Evolutionary conservation across 306 rosid genomes (phyloP), one percentile per base, ranked within the genome.

Genomic region (Mimosa bimucronata): DNA sequence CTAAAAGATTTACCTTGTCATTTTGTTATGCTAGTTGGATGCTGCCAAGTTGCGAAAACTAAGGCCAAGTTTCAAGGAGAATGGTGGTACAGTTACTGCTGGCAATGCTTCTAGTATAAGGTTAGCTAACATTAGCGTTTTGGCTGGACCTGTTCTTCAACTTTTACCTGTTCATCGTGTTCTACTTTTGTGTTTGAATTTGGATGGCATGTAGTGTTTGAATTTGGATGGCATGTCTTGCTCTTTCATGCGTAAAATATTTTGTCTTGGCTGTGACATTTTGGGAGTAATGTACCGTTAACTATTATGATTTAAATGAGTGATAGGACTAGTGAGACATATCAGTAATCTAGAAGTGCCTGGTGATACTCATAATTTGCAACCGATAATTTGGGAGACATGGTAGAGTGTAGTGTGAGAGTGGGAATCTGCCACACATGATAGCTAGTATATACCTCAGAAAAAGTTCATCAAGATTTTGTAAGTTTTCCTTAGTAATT

Each of bases 61-160:
- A 77, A 85, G 98, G 75, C 99, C 99, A 37, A 93, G 97, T 90
- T 96, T 96, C 89, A 96, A 90, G 92, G 97, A 89, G 60, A 88
- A 5, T 77, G 97, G 99, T 38, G 99, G 99, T 61, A 81, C 98
- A 73, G 99, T 96, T 40, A 96, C 99, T 28, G 97, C 99, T 21
- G 99, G 99, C 82, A 96, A 96, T 86, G 99, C 99, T 81, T 96
- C 99, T 40, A 96, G 99, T 74, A 93, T 96, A 88, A 93, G 99
- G 99, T 96, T 85, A 60, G 52, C 72, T 96, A 87, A 93, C 98
- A 98, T 96, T 82, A 65, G 46, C 74, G 77, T 80, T 42, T 62
- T 62, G 6, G 79, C 16, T 41, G 40, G 65, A 50, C 21, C 70
- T 42, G 0, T 52, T 13, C 21, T 74, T 53, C 26, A 28, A 21